These are phyloP conservation scores for Acacia pycnantha DNA, from an alignment of 331 rosid genomes.

Conservation along the genomic window DNA sequence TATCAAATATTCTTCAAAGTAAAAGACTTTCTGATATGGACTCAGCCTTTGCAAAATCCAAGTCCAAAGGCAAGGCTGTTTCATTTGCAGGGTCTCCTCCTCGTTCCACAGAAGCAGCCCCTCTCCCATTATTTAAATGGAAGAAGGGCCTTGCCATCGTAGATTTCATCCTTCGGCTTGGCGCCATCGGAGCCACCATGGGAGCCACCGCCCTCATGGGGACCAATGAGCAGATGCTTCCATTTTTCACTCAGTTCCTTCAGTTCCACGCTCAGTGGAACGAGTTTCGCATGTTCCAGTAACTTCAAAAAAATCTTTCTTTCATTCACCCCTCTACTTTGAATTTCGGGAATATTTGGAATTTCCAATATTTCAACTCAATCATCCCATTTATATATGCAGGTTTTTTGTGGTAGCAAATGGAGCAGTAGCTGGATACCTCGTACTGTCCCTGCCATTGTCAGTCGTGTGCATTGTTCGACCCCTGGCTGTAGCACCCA, in stretches of 20 bases:
- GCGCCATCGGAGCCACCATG: slow-evolving; percentile 57
- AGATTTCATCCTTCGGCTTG: slow-evolving; percentile 71
- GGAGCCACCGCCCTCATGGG: slow-evolving; percentile 76
- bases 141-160: slow-evolving; percentile 59
- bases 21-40: slow-evolving; percentile 29
- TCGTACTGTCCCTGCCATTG: slow-evolving; percentile 65
- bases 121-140: slow-evolving; percentile 38
- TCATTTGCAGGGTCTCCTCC: not conserved
- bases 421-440: slow-evolving; percentile 57
- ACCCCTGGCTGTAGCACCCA: slow-evolving; percentile 54
- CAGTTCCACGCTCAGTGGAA: slow-evolving; percentile 85
- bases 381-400: not conserved
- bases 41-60: slow-evolving; percentile 40
- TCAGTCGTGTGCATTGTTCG: slow-evolving; percentile 49
- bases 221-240: slow-evolving; percentile 72
- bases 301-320: slow-evolving; percentile 13
- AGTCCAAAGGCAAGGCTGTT: slow-evolving; percentile 51
- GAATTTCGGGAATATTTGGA: not conserved
- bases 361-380: not conserved
- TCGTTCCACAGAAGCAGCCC: slow-evolving; percentile 21
- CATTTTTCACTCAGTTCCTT: slow-evolving; percentile 95
- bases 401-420: slow-evolving; percentile 68
- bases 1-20: not conserved
- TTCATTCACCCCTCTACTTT: not conserved
- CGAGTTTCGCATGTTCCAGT: slow-evolving; percentile 77